Conservation (phyloP, 176 grass and related monocot genomes). For the Triticum timopheevii region DNA sequence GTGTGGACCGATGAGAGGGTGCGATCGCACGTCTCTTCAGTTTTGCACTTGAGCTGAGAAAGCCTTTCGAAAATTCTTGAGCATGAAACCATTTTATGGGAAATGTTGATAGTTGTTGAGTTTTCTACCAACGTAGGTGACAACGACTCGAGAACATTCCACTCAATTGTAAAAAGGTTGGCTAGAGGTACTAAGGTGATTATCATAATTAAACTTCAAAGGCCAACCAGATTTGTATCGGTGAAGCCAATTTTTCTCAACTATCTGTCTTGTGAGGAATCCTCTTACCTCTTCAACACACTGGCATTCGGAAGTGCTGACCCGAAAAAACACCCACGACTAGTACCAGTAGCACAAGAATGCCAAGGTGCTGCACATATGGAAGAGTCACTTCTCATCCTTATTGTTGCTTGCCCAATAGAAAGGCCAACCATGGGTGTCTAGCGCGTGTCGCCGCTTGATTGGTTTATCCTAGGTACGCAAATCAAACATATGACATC, state of each 20-base stretch:
- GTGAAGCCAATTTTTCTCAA: conserved; percentile 6
- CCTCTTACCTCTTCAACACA: conserved; percentile 12
- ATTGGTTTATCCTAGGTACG: too few species aligned
- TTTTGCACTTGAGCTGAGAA: background rate
- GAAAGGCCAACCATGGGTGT: too few species aligned
- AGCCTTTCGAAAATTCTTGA: background rate
- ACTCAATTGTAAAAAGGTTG: background rate
- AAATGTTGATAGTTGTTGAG: background rate
- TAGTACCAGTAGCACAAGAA: conserved; percentile 5
- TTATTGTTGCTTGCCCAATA: too few species aligned
- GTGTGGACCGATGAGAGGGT: too few species aligned
- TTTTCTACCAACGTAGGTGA: background rate
- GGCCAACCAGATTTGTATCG: background rate
- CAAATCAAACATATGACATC: too few species aligned
- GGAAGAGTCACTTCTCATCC: background rate
- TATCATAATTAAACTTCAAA: background rate
- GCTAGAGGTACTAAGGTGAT: background rate
- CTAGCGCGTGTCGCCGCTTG: too few species aligned
- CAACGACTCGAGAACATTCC: background rate
- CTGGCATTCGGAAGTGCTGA: conserved; percentile 2
- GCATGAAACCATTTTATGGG: background rate
- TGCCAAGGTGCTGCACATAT: background rate
- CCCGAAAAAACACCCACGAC: background rate
- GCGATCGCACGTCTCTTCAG: too few species aligned
- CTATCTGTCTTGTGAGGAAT: background rate